These are phyloP conservation scores for Calonectria henricotiae DNA, from an alignment of 2,329 filamentous ascomycete genomes.

Conservation along the genomic window DNA sequence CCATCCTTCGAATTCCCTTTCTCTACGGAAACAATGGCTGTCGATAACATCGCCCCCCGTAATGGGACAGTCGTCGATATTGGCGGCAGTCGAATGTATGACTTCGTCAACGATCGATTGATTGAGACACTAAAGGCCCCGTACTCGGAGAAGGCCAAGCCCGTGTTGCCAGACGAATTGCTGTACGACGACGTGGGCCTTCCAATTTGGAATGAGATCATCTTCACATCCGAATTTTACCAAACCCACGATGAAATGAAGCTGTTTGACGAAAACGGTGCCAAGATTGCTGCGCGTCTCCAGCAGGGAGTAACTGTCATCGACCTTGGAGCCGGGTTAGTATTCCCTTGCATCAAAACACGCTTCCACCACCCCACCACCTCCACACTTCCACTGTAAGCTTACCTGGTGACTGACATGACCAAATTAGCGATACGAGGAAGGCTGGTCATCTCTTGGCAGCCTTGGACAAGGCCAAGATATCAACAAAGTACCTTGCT, in stretches of 20 bases:
- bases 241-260: constrained; percentile 62
- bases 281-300: constrained; percentile 55
- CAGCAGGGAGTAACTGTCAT: constrained; percentile 57
- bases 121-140: constrained; percentile 48
- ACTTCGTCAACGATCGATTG: constrained; percentile 52
- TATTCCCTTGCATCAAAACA: constrained; percentile 37
- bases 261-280: constrained; percentile 57
- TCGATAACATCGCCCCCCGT: constrained; percentile 39
- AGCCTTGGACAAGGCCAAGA: constrained; percentile 55
- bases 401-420: constrained; percentile 44
- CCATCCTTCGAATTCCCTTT: background rate
- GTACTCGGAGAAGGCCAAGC: constrained; percentile 48
- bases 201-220: constrained; percentile 62
- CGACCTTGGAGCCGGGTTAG: constrained; percentile 63
- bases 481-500: constrained; percentile 58
- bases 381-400: constrained; percentile 39
- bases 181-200: constrained; percentile 61
- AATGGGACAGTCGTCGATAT: constrained; percentile 60
- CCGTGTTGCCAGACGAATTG: constrained; percentile 60
- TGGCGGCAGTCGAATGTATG: constrained; percentile 57
- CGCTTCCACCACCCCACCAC: constrained; percentile 13
- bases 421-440: constrained; percentile 58
- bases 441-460: constrained; percentile 61
- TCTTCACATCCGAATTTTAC: constrained; percentile 60
- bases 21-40: constrained; percentile 39